Conservation (phyloP, 176 grass and related monocot genomes). For the Raddia guianensis region DNA sequence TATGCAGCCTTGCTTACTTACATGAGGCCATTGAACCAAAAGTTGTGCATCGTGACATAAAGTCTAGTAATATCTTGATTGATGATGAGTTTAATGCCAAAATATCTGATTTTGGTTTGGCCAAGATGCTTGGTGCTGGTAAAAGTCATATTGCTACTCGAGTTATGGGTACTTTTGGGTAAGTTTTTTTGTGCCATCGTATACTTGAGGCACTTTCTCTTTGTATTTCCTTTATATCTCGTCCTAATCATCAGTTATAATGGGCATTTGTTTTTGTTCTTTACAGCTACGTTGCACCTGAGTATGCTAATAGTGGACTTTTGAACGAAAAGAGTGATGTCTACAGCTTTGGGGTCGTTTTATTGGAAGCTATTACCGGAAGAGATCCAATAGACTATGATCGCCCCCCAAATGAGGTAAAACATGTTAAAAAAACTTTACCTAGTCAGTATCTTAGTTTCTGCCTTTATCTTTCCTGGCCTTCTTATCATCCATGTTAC, state of each 20-base stretch:
- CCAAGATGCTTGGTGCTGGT: constrained; percentile 96
- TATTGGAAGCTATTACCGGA: constrained; percentile 96
- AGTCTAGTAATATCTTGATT: constrained; percentile 91
- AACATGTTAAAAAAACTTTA: constrained; percentile 3
- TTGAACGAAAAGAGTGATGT: constrained; percentile 99
- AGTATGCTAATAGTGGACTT: constrained; percentile 97
- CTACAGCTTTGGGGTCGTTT: constrained; percentile 96
- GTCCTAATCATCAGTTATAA: background rate
- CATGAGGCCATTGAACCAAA: constrained; percentile 97
- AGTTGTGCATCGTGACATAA: constrained; percentile 97
- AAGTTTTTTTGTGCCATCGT: constrained; percentile 33
- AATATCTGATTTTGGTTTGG: constrained; percentile 95
- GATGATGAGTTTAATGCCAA: constrained; percentile 96
- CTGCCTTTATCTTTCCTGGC: background rate
- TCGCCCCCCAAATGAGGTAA: constrained; percentile 86
- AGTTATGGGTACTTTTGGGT: constrained; percentile 99
- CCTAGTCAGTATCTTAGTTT: background rate
- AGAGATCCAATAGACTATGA: constrained; percentile 95
- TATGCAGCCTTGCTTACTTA: constrained; percentile 89
- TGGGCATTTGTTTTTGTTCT: constrained; percentile 37
- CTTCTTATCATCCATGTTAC: background rate
- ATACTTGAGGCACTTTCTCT: constrained; percentile 15
- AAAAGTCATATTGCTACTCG: constrained; percentile 97
- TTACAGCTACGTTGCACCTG: constrained; percentile 85
- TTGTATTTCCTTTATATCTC: constrained; percentile 25